phyloP scores from a whole-genome alignment of 768 basidiomycete genomes.

The Termitomyces sp. region DNA sequence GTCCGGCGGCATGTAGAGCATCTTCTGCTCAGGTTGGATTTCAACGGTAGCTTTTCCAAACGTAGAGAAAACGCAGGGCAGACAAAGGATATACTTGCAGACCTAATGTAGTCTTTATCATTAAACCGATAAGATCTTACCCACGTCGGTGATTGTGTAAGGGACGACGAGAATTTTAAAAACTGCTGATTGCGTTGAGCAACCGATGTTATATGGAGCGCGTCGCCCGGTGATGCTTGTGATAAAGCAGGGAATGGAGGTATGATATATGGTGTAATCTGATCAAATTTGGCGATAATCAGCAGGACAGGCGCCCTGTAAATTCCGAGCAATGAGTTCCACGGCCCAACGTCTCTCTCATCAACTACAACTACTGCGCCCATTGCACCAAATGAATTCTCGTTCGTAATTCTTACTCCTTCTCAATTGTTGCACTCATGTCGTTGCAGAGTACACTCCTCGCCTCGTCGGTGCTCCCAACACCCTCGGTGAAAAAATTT shows the following conservation, averaged over 20 bases:
- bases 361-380: slow-evolving; percentile 54
- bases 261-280: slow-evolving; percentile 13
- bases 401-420: slow-evolving; percentile 22
- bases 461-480: slow-evolving; percentile 85
- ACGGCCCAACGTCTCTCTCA: slow-evolving; percentile 52
- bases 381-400: slow-evolving; percentile 43
- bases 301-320: slow-evolving; percentile 21
- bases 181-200: not conserved
- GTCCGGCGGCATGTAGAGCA: slow-evolving; percentile 80
- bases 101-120: slow-evolving; percentile 10
- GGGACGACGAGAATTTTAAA: slow-evolving; percentile 4
- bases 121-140: slow-evolving; percentile 11
- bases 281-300: slow-evolving; percentile 14
- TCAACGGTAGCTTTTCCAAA: slow-evolving; percentile 71
- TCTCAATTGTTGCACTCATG: slow-evolving; percentile 4
- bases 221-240: slow-evolving; percentile 2
- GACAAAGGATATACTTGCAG: slow-evolving; percentile 32
- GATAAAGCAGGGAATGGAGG: slow-evolving; percentile 10
- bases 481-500: slow-evolving; percentile 71
- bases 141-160: slow-evolving; percentile 2
- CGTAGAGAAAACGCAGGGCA: slow-evolving; percentile 23
- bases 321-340: slow-evolving; percentile 30
- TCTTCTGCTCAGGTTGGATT: slow-evolving; percentile 75
- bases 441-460: slow-evolving; percentile 52
- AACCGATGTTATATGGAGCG: slow-evolving; percentile 3